Evolutionary conservation across 768 basidiomycete species (phyloP), one percentile per base, ranked within the genome.

Genomic region (Leucocoprinus birnbaumii): DNA sequence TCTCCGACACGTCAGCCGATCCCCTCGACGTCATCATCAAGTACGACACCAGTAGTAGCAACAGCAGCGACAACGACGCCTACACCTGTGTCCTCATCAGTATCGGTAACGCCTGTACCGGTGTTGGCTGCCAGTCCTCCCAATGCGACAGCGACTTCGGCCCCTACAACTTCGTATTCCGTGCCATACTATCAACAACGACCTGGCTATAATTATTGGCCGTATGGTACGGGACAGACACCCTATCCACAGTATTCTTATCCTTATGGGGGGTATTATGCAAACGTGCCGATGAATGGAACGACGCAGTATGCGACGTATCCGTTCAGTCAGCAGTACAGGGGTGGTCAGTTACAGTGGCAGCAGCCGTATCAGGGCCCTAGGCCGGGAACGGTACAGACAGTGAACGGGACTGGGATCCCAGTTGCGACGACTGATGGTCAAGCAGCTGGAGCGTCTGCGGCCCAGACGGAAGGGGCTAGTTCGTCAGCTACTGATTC

Each of bases 151-250:
- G n/a, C n/a, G n/a, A 46, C 48, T 21, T 54, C 51, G 9, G 57
- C 52, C 14, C 60, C 57, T 14, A 51, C 56, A 26, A 56, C 52
- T 44, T 56, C 57, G 21, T 56, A 24, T 26, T 34, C 54, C 34
- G 26, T 58, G 27, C 42, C 47, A 47, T 34, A 61, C 61, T 58
- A 62, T 52, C 45, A 51, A 38, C 68, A 56, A 11, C 48, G 67
- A 46, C 59, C 66, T 11, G 62, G 68, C 19, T 71, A 73, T 51
- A 70, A 73, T 51, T 73, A 72, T 56, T 76, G 73, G 73, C 59
- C 68, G 16, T 73, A 74, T 57, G 59, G 60, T 18, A 22, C 62
- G 25, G 47, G 46, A 19, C 59, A 61, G 35, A 51, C 64, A n/a
- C 61, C 51, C 21, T 66, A 65, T 27, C 19, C 65, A 16, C 48